Conservation (phyloP, 2,329 filamentous ascomycete genomes). For the Teratosphaeria nubilosa region DNA sequence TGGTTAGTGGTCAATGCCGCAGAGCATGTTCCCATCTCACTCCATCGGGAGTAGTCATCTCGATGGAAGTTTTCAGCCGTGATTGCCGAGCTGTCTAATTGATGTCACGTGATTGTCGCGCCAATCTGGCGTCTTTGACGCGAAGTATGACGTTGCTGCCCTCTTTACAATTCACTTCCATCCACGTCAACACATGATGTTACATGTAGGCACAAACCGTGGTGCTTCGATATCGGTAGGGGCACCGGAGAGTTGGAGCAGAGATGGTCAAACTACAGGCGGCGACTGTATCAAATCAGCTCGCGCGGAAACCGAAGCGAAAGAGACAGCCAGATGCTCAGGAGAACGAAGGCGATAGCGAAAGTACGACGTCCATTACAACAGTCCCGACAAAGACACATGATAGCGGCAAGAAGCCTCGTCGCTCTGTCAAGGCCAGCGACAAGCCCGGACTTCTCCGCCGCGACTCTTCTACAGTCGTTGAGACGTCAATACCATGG, state of each 20-base stretch:
- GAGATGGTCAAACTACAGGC: slow-evolving; percentile 39
- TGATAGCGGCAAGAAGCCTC: slow-evolving; percentile 46
- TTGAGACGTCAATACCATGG: slow-evolving; percentile 55
- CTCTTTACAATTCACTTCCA: neutral
- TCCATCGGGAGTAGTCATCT: neutral
- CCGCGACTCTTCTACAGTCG: slow-evolving; percentile 40
- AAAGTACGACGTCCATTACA: slow-evolving; percentile 5
- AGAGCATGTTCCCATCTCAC: neutral
- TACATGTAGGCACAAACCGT: neutral
- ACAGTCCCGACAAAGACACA: slow-evolving; percentile 46
- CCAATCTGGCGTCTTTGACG: neutral
- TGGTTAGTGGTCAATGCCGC: neutral
- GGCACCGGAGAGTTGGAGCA: neutral
- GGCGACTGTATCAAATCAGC: slow-evolving; percentile 38
- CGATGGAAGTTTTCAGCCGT: neutral
- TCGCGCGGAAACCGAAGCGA: slow-evolving; percentile 34
- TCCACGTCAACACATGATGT: neutral
- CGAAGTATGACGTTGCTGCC: neutral
- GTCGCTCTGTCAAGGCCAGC: slow-evolving; percentile 32
- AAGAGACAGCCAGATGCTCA: slow-evolving; percentile 23
- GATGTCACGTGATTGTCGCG: neutral
- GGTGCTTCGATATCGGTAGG: neutral
- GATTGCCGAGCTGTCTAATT: neutral
- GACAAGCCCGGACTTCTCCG: slow-evolving; percentile 31
- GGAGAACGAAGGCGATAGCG: neutral